Percentiles rank a stretch among this genome's conserved stretches.
Evolutionary conservation across 108 stramenopile species (phyloP).

Genomic region (Nitzschia putrida): DNA sequence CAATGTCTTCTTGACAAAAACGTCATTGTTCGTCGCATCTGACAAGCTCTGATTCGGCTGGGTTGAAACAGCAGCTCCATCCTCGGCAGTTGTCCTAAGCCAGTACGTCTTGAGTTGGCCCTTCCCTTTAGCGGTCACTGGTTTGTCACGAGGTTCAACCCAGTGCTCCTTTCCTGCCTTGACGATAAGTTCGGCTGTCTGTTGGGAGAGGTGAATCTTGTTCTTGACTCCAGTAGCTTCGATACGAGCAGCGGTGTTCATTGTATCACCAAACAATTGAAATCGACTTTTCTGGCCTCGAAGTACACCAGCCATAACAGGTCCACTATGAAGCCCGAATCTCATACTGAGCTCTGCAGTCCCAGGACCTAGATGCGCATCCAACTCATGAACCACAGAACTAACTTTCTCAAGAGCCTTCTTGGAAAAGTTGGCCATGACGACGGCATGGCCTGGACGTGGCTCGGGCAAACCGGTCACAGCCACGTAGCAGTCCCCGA

Average conservation of each 20-base stretch:
- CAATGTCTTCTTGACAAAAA: not conserved
- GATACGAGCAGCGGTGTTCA: constrained; percentile 64
- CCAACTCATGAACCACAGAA: constrained; percentile 11
- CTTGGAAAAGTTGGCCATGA: constrained; percentile 25
- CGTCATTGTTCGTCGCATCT: not conserved
- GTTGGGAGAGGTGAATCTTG: constrained; percentile 60
- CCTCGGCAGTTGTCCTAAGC: not conserved
- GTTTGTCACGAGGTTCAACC: constrained; percentile 38
- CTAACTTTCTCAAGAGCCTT: constrained; percentile 12
- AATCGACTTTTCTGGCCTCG: constrained; percentile 26
- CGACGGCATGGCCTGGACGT: constrained; percentile 20
- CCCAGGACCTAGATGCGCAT: constrained; percentile 20
- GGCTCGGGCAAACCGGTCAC: constrained; percentile 18
- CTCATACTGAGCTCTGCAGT: constrained; percentile 21
- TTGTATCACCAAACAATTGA: constrained; percentile 19
- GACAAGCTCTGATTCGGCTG: not conserved
- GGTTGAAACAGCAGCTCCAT: not conserved
- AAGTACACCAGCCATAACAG: constrained; percentile 29
- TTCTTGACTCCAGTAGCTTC: constrained; percentile 54
- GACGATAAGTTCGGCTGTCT: constrained; percentile 49
- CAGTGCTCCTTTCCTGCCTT: constrained; percentile 50
- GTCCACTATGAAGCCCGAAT: constrained; percentile 33
- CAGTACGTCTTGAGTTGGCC: constrained; percentile 58
- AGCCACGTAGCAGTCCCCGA: constrained; percentile 27
- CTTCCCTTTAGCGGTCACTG: constrained; percentile 63